These are phyloP conservation scores for Gaertneriomyces semiglobifer DNA, from an alignment of 192 early-diverging fungal species.

Conservation along the genomic window DNA sequence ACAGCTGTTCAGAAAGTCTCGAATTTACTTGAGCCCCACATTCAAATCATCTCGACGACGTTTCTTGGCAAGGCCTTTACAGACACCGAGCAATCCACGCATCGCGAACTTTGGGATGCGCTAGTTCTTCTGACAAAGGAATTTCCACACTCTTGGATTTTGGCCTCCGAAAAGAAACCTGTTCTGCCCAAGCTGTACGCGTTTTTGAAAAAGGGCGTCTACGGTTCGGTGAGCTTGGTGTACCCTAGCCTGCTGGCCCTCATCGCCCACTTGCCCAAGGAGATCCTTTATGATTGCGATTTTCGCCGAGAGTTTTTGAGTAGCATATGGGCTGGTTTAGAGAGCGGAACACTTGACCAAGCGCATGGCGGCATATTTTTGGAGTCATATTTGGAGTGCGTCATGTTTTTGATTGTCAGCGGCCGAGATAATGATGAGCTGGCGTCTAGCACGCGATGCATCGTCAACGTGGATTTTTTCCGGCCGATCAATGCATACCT, in stretches of 20 bases:
- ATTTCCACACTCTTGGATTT: slow-evolving; percentile 34
- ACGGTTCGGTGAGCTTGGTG: slow-evolving; percentile 61
- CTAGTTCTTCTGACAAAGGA: slow-evolving; percentile 69
- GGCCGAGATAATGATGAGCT: too few species aligned
- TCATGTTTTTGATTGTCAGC: slow-evolving; percentile 36
- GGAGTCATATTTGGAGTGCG: slow-evolving; percentile 64
- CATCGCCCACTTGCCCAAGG: slow-evolving; percentile 58
- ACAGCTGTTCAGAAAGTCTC: slow-evolving; percentile 33
- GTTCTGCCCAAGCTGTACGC: slow-evolving; percentile 58
- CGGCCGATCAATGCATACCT: neutral
- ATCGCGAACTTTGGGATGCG: slow-evolving; percentile 85
- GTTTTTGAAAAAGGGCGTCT: slow-evolving; percentile 65
- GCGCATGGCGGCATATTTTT: slow-evolving; percentile 49
- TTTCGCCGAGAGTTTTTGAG: slow-evolving; percentile 62
- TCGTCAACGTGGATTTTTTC: neutral
- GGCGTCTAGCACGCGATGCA: neutral
- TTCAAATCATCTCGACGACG: neutral
- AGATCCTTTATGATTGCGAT: slow-evolving; percentile 37
- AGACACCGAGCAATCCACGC: slow-evolving; percentile 69
- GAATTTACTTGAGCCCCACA: neutral
- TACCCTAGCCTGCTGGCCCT: slow-evolving; percentile 79
- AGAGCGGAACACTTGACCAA: slow-evolving; percentile 45
- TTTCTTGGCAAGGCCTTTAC: slow-evolving; percentile 67
- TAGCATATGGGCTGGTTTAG: slow-evolving; percentile 55
- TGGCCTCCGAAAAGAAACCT: slow-evolving; percentile 57